phyloP scores from a whole-genome alignment of 805 yeast genomes.

The Cyberlindnera xylosilytica region DNA sequence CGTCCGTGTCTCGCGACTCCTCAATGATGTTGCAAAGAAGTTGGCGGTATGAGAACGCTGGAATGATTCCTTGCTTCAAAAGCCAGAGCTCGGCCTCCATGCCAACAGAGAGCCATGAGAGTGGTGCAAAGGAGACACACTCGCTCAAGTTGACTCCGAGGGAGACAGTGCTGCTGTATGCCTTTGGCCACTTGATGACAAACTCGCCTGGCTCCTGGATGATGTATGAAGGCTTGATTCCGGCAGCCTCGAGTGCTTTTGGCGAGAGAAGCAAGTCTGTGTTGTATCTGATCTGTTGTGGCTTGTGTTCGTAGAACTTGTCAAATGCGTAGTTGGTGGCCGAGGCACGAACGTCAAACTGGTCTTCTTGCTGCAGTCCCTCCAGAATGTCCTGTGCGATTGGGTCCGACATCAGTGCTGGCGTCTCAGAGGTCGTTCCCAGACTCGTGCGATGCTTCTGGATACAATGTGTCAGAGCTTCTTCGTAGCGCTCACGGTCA shows the following conservation, averaged over 20 bases:
- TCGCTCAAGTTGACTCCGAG: conserved; percentile 58
- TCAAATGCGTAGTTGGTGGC: conserved; percentile 17
- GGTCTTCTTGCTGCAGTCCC: conserved; percentile 17
- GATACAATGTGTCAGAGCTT: conserved; percentile 46
- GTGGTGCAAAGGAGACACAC: conserved; percentile 53
- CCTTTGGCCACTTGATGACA: conserved; percentile 53
- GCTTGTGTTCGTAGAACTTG: conserved; percentile 19
- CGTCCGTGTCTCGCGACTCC: conserved; percentile 36
- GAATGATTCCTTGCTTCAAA: conserved; percentile 42
- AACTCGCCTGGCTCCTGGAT: conserved; percentile 63
- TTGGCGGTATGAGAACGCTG: conserved; percentile 50
- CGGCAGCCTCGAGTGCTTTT: conserved; percentile 39
- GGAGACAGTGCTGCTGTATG: conserved; percentile 49
- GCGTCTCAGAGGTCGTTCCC: background rate
- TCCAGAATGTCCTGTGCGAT: conserved; percentile 20
- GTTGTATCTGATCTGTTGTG: conserved; percentile 27
- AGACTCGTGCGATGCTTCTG: conserved; percentile 18
- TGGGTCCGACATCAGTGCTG: conserved; percentile 10
- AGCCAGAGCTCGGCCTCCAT: conserved; percentile 52
- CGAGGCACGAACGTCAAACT: conserved; percentile 14
- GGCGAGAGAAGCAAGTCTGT: conserved; percentile 51
- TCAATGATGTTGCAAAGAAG: conserved; percentile 44
- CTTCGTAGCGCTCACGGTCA: conserved; percentile 51
- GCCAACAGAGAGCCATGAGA: conserved; percentile 51
- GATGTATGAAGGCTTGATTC: conserved; percentile 45